These are phyloP conservation scores for Rhodotorula paludigena DNA, from an alignment of 768 basidiomycete species.

Conservation along the genomic window DNA sequence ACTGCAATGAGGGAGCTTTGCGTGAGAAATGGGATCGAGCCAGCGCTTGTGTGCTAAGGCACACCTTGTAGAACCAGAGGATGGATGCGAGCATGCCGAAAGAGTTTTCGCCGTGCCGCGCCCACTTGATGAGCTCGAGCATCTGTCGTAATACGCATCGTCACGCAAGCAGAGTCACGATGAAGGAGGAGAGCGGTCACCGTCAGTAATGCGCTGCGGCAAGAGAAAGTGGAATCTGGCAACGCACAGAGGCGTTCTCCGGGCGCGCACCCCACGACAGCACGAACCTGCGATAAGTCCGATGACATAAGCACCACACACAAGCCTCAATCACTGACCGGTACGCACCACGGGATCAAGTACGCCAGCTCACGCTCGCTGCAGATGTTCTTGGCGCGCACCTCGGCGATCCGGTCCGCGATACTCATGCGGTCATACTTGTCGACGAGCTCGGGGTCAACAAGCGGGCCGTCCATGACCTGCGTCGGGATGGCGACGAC, in stretches of 20 bases:
- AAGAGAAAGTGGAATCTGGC: too few relatives aligned
- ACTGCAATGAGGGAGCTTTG: too few relatives aligned
- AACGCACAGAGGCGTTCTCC: not conserved
- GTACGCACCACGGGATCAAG: slow-evolving; percentile 9
- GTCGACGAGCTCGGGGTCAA: not conserved
- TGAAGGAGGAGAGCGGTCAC: too few relatives aligned
- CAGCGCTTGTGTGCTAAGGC: not conserved
- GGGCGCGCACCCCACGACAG: slow-evolving; percentile 2
- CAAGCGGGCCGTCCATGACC: not conserved
- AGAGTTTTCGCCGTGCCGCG: slow-evolving; percentile 5
- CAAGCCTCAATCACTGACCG: too few relatives aligned
- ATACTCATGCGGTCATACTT: slow-evolving; percentile 7
- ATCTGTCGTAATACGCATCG: slow-evolving; percentile 1
- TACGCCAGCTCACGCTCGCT: slow-evolving; percentile 2
- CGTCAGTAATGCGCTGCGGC: too few relatives aligned
- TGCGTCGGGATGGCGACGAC: slow-evolving; percentile 6
- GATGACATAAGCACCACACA: too few relatives aligned
- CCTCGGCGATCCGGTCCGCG: slow-evolving; percentile 17
- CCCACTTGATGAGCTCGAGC: slow-evolving; percentile 8
- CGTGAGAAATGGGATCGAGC: not conserved
- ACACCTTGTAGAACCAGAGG: slow-evolving; percentile 3
- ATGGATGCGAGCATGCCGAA: not conserved
- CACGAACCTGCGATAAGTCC: too few relatives aligned
- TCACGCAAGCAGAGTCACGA: too few relatives aligned
- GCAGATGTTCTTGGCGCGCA: slow-evolving; percentile 5